Evolutionary conservation across 768 basidiomycete species (phyloP).

Genomic region (Auricularia auricula-judae): DNA sequence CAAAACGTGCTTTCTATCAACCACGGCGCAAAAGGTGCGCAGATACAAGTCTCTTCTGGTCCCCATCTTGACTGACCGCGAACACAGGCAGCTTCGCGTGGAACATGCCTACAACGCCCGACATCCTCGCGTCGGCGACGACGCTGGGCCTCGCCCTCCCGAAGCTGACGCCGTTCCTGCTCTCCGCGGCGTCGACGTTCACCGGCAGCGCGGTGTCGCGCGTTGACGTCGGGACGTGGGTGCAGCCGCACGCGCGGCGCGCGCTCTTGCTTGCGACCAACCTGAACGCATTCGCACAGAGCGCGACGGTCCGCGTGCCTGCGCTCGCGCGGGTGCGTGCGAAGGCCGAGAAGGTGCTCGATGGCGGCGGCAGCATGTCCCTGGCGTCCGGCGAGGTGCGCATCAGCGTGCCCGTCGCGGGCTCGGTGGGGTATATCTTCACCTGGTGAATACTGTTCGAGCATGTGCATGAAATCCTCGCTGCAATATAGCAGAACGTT

Average conservation of each 20-base stretch:
- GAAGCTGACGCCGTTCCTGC: background rate
- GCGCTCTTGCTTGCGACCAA: background rate
- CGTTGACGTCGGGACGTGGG: background rate
- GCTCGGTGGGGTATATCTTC: background rate
- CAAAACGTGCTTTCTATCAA: slow-evolving; percentile 57
- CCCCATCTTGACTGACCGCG: background rate
- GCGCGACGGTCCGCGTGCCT: background rate
- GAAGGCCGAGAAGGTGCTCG: background rate
- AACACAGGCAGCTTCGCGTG: background rate
- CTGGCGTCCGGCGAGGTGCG: background rate
- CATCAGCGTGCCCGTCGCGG: background rate
- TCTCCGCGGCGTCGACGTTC: background rate
- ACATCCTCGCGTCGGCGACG: background rate
- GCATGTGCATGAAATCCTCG: background rate
- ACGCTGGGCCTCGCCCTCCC: background rate
- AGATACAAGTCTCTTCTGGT: background rate
- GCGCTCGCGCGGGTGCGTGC: background rate
- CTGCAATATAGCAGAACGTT: background rate
- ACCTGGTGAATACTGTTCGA: background rate
- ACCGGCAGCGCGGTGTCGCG: background rate
- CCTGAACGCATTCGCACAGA: background rate
- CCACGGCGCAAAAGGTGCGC: slow-evolving; percentile 36
- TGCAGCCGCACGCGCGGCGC: background rate
- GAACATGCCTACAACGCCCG: background rate
- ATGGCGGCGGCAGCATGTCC: background rate